Evolutionary conservation across 495 filamentous ascomycete species (phyloP).

Genomic region (Podospora pseudocomata): DNA sequence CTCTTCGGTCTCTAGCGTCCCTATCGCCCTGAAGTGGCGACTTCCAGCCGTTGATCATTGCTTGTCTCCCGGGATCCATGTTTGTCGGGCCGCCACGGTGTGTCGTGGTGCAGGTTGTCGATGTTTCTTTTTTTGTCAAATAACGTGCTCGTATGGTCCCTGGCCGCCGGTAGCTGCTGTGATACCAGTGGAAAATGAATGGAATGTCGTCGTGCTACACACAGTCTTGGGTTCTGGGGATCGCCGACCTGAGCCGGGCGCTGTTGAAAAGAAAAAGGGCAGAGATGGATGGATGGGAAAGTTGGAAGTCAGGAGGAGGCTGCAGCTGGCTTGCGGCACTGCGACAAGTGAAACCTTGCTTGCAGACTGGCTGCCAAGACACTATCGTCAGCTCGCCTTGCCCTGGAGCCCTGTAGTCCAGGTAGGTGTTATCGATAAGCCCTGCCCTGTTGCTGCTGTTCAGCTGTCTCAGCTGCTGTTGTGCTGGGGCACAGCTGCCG

Average conservation of each 20-base stretch:
- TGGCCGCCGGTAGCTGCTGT: background rate
- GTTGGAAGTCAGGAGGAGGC: background rate
- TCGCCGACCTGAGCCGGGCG: background rate
- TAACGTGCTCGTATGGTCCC: background rate
- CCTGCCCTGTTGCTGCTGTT: background rate
- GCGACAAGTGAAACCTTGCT: background rate
- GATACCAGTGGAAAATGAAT: background rate
- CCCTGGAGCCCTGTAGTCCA: no score
- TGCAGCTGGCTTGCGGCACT: background rate
- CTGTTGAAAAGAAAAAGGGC: background rate
- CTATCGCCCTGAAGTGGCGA: slow-evolving; percentile 25
- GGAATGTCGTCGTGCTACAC: background rate
- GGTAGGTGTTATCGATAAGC: background rate
- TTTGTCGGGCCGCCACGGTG: background rate
- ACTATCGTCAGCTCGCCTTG: background rate
- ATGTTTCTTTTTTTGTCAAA: slow-evolving; percentile 1
- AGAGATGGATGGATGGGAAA: background rate
- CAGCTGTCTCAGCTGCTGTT: background rate
- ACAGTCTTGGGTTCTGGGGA: background rate
- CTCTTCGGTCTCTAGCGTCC: background rate
- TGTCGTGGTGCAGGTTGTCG: background rate
- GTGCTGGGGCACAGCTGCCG: background rate
- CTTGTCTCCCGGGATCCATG: slow-evolving; percentile 47
- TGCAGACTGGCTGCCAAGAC: background rate
- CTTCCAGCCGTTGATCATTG: slow-evolving; percentile 47